phyloP scores from a whole-genome alignment of 2,329 filamentous ascomycete genomes.

The Talaromyces pinophilus region DNA sequence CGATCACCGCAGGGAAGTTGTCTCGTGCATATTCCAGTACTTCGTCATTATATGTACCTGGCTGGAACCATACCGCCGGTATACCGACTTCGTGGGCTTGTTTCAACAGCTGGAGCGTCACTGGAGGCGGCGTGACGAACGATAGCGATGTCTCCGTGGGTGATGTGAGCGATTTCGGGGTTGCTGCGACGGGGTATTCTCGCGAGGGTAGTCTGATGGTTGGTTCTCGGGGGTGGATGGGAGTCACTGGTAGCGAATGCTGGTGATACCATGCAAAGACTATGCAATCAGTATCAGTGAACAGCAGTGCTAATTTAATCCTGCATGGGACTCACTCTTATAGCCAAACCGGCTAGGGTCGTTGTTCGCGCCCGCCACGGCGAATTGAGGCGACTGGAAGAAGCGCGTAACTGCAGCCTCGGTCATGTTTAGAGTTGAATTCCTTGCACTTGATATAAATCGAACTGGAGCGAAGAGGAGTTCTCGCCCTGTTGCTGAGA shows the following conservation, averaged over 20 bases:
- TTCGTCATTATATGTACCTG: constrained; percentile 79
- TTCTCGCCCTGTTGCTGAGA: background rate
- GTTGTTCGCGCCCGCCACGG: constrained; percentile 85
- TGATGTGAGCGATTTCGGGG: constrained; percentile 64
- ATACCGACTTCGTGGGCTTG: constrained; percentile 76
- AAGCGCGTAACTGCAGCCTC: constrained; percentile 67
- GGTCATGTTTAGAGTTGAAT: constrained; percentile 27
- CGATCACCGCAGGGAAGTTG: constrained; percentile 70
- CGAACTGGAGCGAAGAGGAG: background rate
- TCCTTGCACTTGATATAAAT: background rate
- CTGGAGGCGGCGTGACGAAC: constrained; percentile 80
- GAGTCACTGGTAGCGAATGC: constrained; percentile 73
- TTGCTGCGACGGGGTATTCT: constrained; percentile 65
- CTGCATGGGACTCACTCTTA: constrained; percentile 61
- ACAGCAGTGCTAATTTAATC: constrained; percentile 10
- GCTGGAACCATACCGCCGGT: constrained; percentile 82
- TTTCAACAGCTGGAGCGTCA: constrained; percentile 71
- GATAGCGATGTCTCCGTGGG: constrained; percentile 74
- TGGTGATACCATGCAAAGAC: constrained; percentile 88
- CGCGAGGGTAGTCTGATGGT: constrained; percentile 63
- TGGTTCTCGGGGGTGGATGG: constrained; percentile 74
- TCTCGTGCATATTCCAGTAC: constrained; percentile 68
- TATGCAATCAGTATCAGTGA: constrained; percentile 38
- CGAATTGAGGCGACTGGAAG: constrained; percentile 77
- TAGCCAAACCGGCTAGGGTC: constrained; percentile 85